Base-by-base conservation (phyloP, 192 early-diverging fungal genomes). In the Coemansia sp. region DNA sequence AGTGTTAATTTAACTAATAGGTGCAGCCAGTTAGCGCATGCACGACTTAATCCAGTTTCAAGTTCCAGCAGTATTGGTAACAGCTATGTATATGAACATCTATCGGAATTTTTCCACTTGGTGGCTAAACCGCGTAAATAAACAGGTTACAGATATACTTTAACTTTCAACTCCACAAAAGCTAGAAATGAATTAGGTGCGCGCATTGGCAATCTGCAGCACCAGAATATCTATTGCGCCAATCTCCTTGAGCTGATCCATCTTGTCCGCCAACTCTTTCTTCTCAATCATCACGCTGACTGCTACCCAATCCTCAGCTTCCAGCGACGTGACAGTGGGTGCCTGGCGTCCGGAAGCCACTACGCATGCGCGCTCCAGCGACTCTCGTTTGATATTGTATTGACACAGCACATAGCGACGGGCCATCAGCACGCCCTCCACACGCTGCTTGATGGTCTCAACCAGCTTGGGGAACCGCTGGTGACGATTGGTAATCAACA, bases 331-430 rank as follows among this genome's bases (percentile, higher is more conserved):
- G 39, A 99, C 82, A 0, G 96, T 96, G 6, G 96, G 93, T 0
- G 93, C 93, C 78, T 93, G 95, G 58, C 92, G 89, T 38, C 97
- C 97, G 3, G 97, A 95, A 2, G 97, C 92, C 65, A 99, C 89
- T 22, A 69, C 59, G 8, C 83, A 74, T 6, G 92, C 96, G 31
- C 68, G 62, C 14, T 83, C 76, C 56, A 99, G 67, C 59, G 81
- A 64, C 9, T 65, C 73, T 11, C 92, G 79, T 21, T 83, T 74
- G 68, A 98, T 86, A 64, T 99, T 99, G 77, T 98, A 99, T 60
- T 88, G 94, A 67, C 90, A 89, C 39, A 95, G 83, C 14, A 97
- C 93, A 67, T 90, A 99, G 61, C 84, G 84, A 60, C 90, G 85
- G 11, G 97, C 95, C 9, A 90, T 87, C 69, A 98, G 86, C 2